phyloP scores from a whole-genome alignment of 2,329 filamentous ascomycete genomes.

The Sclerotinia trifoliorum region DNA sequence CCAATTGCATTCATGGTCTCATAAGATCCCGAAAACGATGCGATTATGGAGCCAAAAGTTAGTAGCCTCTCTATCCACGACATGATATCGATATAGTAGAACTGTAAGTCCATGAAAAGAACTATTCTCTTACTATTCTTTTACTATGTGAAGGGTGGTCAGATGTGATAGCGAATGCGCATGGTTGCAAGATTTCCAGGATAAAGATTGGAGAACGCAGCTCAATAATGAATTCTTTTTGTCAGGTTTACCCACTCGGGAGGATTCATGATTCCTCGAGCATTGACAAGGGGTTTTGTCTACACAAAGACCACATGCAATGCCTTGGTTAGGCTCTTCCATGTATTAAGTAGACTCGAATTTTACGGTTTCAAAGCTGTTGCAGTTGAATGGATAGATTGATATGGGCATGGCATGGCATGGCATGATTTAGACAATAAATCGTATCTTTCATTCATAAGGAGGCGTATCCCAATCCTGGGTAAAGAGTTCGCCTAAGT shows the following conservation, averaged over 20 bases:
- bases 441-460: background rate
- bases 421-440: background rate
- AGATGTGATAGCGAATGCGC: too few species aligned
- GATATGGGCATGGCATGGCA: too few species aligned
- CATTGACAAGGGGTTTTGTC: too few species aligned
- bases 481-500: background rate
- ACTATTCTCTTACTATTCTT: background rate
- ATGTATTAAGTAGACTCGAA: background rate
- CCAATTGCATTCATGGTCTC: too few species aligned
- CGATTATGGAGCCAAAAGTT: background rate
- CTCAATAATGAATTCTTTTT: too few species aligned
- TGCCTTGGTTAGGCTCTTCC: too few species aligned
- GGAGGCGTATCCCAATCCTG: background rate
- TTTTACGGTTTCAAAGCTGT: background rate
- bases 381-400: too few species aligned
- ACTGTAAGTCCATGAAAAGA: background rate
- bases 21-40: background rate
- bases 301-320: too few species aligned
- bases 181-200: too few species aligned
- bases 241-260: too few species aligned
- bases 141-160: background rate
- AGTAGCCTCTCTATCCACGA: background rate
- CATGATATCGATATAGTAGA: background rate
- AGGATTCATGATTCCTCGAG: too few species aligned
- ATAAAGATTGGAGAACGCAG: too few species aligned